Evolutionary conservation across 1,139 yeast species (phyloP).

Genomic region (Eremothecium gossypii): DNA sequence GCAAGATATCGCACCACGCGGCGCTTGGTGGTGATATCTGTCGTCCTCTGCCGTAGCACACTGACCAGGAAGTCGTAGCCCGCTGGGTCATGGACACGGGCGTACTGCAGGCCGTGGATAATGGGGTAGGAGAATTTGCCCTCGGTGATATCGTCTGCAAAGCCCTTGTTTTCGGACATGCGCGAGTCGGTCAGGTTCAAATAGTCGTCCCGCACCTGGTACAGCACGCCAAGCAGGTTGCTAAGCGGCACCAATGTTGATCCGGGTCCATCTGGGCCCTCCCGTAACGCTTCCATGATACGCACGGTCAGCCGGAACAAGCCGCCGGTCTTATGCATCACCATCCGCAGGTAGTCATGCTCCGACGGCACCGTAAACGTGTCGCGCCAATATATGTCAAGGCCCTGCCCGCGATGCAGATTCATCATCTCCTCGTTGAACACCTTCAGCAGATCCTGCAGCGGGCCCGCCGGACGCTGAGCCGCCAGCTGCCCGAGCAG

Average conservation of each 20-base stretch:
- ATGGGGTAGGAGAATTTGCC: constrained; percentile 85
- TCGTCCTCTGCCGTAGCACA: constrained; percentile 35
- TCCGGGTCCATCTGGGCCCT: constrained; percentile 2
- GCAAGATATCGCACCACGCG: constrained; percentile 42
- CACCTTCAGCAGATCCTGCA: constrained; percentile 31
- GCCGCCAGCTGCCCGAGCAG: constrained; percentile 14
- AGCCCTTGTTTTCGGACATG: constrained; percentile 63
- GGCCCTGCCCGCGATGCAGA: constrained; percentile 81
- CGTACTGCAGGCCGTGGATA: constrained; percentile 46
- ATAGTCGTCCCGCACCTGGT: constrained; percentile 79
- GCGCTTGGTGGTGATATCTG: constrained; percentile 35
- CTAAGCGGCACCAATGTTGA: constrained; percentile 47
- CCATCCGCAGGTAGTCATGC: constrained; percentile 68
- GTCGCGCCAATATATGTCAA: constrained; percentile 85
- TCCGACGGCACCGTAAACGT: constrained; percentile 52
- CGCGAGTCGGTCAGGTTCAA: constrained; percentile 48
- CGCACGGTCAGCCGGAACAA: constrained; percentile 64
- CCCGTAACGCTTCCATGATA: constrained; percentile 40
- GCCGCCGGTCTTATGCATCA: constrained; percentile 83
- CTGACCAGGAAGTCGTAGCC: constrained; percentile 31
- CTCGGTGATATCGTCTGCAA: constrained; percentile 80
- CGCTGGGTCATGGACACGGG: constrained; percentile 26
- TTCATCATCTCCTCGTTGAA: constrained; percentile 65
- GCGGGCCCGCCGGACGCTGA: constrained; percentile 7
- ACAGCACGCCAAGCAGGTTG: constrained; percentile 70